These are phyloP conservation scores for Polychytrium aggregatum DNA, from an alignment of 192 early-diverging fungal species.

Conservation along the genomic window DNA sequence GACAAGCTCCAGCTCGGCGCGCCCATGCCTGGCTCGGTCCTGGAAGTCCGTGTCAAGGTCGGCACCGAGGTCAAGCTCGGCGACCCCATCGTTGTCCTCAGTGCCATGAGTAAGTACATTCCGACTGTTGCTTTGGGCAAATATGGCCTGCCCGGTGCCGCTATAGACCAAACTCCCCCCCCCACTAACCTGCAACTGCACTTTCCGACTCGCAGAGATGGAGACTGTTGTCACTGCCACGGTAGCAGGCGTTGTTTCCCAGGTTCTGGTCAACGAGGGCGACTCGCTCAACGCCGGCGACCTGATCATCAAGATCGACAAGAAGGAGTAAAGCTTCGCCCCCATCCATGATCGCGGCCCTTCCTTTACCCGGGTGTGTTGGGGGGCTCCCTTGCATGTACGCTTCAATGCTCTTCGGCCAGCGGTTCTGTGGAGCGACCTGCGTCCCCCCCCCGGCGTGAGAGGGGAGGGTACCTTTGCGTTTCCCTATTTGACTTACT, in stretches of 20 bases:
- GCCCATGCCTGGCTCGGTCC: slow-evolving; percentile 93
- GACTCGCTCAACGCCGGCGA: slow-evolving; percentile 78
- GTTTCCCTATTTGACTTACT: no score
- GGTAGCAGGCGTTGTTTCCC: slow-evolving; percentile 55
- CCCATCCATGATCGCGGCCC: no score
- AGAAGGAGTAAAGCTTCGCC: no score
- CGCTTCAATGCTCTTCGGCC: no score
- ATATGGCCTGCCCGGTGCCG: not conserved
- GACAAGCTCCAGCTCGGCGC: slow-evolving; percentile 77
- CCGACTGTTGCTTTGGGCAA: not conserved
- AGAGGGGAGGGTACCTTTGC: no score
- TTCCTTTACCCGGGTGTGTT: no score
- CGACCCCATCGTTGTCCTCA: slow-evolving; percentile 80
- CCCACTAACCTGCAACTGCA: not conserved
- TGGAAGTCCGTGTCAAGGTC: slow-evolving; percentile 78
- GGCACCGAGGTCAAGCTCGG: slow-evolving; percentile 79
- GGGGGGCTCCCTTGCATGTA: no score
- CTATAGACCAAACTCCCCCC: not conserved
- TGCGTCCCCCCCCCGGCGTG: no score
- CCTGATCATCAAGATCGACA: slow-evolving; percentile 57
- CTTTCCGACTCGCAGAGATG: slow-evolving; percentile 23
- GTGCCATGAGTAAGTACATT: slow-evolving; percentile 76
- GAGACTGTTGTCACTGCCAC: slow-evolving; percentile 85
- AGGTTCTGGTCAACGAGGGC: slow-evolving; percentile 55
- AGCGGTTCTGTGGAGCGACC: no score